Base-by-base conservation (phyloP, 2,329 filamentous ascomycete species). In the Nakataea oryzae region DNA sequence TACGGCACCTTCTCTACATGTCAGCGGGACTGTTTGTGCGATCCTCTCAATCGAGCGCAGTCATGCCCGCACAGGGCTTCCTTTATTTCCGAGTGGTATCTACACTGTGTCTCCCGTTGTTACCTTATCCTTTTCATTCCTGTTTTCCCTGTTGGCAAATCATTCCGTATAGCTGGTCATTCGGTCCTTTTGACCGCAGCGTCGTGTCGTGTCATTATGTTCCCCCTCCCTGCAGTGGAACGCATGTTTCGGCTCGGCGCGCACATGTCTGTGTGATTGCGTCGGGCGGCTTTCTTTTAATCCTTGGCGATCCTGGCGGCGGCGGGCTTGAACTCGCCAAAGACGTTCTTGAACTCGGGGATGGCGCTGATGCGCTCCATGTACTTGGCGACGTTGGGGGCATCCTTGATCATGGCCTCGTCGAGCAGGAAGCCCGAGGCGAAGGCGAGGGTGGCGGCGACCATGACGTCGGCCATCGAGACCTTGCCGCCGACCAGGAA, bases 381-480 rank as follows among this genome's bases (percentile, higher is more conserved):
- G 61, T 74, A 77, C 11, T 67, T 69, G 21, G 70, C 65, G 7
- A 73, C 65, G 14, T 66, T 70, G 11, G 75, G 74, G 24, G 70
- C 59, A 3, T 61, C 63, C 69, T 73, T 71, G 62, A 71, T 68
- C 70, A 74, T 72, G 67, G 74, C 73, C 9, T 66, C 67, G 54
- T 75, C 73, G 55, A 73, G 58, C 28, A 76, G 21, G 64, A 70
- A 69, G 64, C 67, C 67, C 60, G 66, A 61, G 6, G 62, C 64
- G 28, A 64, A 60, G 58, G 67, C 65, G 57, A 76, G 56, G 5
- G 65, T 12, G 8, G 71, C 69, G 2, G 64, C 66, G 8, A 77
- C 69, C 69, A 72, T 70, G 54, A 75, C 56, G 61, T 77, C 75
- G 34, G 75, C 75, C 56, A 76, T 62, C 7, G 74, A 76, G 29